phyloP scores from a whole-genome alignment of 768 basidiomycete species.

The Rhizopogon sp. region DNA sequence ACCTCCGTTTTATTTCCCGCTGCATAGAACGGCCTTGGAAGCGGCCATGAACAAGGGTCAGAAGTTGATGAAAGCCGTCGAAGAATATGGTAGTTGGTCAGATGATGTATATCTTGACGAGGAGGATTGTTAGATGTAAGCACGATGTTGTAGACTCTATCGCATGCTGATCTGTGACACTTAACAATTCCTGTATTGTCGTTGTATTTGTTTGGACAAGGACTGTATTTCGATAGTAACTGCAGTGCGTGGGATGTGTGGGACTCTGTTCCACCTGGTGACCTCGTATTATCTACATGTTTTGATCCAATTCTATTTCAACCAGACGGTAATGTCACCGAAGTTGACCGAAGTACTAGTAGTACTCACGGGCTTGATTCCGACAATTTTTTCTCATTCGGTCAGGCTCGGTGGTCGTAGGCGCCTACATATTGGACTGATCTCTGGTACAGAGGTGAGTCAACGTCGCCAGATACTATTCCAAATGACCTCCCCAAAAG shows the following conservation, averaged over 20 bases:
- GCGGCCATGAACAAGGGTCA: slow-evolving; percentile 19
- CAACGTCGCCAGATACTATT: background rate
- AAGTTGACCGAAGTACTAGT: too few relatives aligned
- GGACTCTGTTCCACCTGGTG: too few relatives aligned
- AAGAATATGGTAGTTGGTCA: slow-evolving; percentile 24
- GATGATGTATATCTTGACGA: slow-evolving; percentile 17
- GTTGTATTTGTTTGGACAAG: too few relatives aligned
- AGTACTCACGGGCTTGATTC: too few relatives aligned
- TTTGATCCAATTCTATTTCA: too few relatives aligned
- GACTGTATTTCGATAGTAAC: too few relatives aligned
- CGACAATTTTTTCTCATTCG: too few relatives aligned
- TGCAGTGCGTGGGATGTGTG: too few relatives aligned
- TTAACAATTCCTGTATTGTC: background rate
- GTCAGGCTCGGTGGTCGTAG: background rate
- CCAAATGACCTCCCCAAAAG: slow-evolving; percentile 5
- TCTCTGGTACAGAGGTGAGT: background rate
- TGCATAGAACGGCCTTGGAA: slow-evolving; percentile 17
- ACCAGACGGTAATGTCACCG: too few relatives aligned
- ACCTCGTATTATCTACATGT: too few relatives aligned
- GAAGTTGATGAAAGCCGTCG: slow-evolving; percentile 14
- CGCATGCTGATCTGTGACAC: background rate
- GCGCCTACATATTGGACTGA: background rate
- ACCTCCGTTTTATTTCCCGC: slow-evolving; percentile 20
- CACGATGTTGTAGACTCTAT: background rate
- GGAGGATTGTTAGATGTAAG: background rate